Conservation (phyloP, 2,329 filamentous ascomycete species). For the Neonectria neomacrospora region DNA sequence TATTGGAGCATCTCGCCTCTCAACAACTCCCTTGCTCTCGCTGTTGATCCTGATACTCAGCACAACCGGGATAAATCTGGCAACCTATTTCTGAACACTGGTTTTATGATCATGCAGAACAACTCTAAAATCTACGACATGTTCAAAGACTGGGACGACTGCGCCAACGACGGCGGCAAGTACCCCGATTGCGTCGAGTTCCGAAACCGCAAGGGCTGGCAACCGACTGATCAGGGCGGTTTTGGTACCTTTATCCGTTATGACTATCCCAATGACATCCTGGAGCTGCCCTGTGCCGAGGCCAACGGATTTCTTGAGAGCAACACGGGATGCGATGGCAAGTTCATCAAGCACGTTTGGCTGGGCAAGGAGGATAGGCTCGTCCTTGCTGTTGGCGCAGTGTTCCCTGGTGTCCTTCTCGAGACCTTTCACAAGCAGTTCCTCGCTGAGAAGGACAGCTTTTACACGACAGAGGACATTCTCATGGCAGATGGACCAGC, state of each 20-base stretch:
- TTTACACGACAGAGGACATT: neutral
- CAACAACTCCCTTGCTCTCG: constrained; percentile 55
- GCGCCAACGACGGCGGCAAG: constrained; percentile 52
- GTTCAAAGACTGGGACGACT: constrained; percentile 59
- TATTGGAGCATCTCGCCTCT: constrained; percentile 55
- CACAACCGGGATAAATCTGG: constrained; percentile 53
- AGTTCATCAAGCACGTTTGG: constrained; percentile 57
- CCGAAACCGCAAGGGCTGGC: constrained; percentile 50
- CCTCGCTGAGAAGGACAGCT: neutral
- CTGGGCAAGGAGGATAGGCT: constrained; percentile 47
- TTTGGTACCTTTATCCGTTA: constrained; percentile 57
- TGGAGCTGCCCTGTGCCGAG: constrained; percentile 53
- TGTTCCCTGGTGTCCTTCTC: neutral
- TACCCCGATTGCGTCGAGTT: constrained; percentile 53
- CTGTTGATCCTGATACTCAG: constrained; percentile 51
- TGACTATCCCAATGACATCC: constrained; percentile 53
- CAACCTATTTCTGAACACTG: constrained; percentile 60
- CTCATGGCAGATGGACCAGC: neutral
- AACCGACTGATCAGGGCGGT: constrained; percentile 54
- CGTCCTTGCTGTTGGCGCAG: neutral
- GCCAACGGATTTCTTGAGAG: constrained; percentile 57
- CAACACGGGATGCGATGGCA: constrained; percentile 51
- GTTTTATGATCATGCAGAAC: constrained; percentile 64
- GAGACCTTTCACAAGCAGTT: neutral
- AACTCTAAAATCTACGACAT: constrained; percentile 59